A percentile compares a stretch with the other conserved stretches of the same genome.
These are phyloP conservation scores for Chrysoporthe cubensis DNA, from an alignment of 2,329 filamentous ascomycete species.

Conservation along the genomic window DNA sequence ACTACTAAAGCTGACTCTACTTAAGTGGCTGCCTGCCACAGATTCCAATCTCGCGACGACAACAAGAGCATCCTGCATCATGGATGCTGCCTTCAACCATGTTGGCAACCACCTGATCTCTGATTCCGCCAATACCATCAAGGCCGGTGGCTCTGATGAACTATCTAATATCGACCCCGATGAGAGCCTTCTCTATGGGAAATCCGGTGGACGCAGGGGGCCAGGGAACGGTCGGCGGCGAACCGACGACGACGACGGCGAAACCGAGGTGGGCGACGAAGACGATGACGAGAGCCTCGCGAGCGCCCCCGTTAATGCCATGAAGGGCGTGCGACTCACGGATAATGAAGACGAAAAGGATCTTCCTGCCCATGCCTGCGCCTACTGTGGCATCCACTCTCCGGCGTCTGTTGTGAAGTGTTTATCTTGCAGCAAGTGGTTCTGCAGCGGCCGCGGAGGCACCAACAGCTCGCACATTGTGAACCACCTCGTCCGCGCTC, in stretches of 20 bases:
- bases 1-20: conserved; percentile 5
- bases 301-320: conserved; percentile 78
- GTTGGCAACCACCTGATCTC: conserved; percentile 85
- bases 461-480: conserved; percentile 97
- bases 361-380: conserved; percentile 92
- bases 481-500: conserved; percentile 94
- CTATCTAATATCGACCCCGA: conserved; percentile 74
- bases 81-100: conserved; percentile 84
- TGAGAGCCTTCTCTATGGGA: conserved; percentile 77
- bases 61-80: conserved; percentile 45
- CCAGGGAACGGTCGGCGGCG: conserved; percentile 51
- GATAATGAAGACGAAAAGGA: conserved; percentile 79
- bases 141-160: conserved; percentile 79
- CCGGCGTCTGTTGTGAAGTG: conserved; percentile 96
- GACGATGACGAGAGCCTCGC: conserved; percentile 72
- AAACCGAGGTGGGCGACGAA: conserved; percentile 80
- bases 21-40: conserved; percentile 16
- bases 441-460: conserved; percentile 96
- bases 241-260: conserved; percentile 87
- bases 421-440: conserved; percentile 95
- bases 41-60: conserved; percentile 29
- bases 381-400: conserved; percentile 98
- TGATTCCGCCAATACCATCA: conserved; percentile 84
- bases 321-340: conserved; percentile 63
- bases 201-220: conserved; percentile 63